Evolutionary conservation across 768 basidiomycete genomes (phyloP), one percentile per base, ranked within the genome.

Genomic region (Amanita fuliginea): DNA sequence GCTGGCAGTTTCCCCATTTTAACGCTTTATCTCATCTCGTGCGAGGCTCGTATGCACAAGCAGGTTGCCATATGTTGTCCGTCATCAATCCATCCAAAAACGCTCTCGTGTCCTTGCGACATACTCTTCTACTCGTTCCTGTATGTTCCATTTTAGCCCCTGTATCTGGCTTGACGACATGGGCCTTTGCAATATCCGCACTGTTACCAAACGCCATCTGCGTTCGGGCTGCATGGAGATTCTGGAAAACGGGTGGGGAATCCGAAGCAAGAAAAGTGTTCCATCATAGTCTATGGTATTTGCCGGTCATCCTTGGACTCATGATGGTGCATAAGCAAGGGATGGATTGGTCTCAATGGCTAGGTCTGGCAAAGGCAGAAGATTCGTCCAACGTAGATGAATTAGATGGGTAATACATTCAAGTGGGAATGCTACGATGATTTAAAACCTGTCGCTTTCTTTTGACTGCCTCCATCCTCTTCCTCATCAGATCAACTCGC

Each of bases 1-100:
- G 86, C 53, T 99, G 95, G 95, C 96, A 99, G 62, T 98, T 98
- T 68, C 94, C 95, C 32, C 95, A 99, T 64, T 98, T 99, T 71
- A 97, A 94, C 64, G 65, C 91, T 1, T 73, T 99, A n/a, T 83
- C 93, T 6, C 79, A 96, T 64, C 71, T 94, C 44, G 76, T 94
- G 7, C 80, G 94, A 33, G 80, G 76, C 8, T 85, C 85, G 16
- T 99, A 99, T 64, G 90, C 96, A 3, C 81, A 90, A 60, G 90
- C 86, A 16, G 94, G 94, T 14, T 99, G 94, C 62, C 77, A 76
- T 46, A 99, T 99, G 96, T 77, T 98, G 9, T 81, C 83, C 28
- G 85, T 92, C 50, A 67, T 87, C 43, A 73, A 80, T 28, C 89
- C 94, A 1, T 58, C 64, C 18, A 80, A 86, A 57, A 98, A 97